phyloP scores from a whole-genome alignment of 352 stramenopile genomes.

The Globisporangium ultimum region DNA sequence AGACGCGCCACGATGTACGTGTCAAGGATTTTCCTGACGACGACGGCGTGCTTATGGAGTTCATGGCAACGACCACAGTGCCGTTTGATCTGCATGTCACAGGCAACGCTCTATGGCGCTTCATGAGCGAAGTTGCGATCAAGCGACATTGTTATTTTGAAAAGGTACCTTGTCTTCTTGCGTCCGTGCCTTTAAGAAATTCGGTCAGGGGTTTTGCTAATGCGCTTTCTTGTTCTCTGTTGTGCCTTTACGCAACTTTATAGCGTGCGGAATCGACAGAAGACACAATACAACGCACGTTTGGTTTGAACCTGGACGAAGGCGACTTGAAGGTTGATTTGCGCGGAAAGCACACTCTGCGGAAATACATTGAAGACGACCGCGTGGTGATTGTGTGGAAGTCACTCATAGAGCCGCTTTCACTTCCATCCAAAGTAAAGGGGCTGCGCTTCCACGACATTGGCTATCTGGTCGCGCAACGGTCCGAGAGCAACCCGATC shows the following conservation, averaged over 20 bases:
- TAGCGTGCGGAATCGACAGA: conserved; percentile 2
- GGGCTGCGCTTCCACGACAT: conserved; percentile 31
- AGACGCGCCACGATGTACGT: conserved; percentile 8
- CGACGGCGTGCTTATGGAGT: conserved; percentile 18
- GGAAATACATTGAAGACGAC: conserved; percentile 27
- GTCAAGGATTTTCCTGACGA: conserved; percentile 12
- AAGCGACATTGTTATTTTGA: conserved; percentile 19
- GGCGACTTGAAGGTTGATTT: conserved; percentile 26
- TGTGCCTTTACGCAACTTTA: too few species aligned
- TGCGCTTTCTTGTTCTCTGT: too few species aligned
- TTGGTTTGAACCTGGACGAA: conserved; percentile 9
- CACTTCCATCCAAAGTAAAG: conserved; percentile 29
- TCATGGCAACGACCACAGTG: conserved; percentile 12
- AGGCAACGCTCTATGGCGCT: conserved; percentile 17
- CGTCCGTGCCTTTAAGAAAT: not conserved
- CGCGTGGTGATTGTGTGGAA: conserved; percentile 42
- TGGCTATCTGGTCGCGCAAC: conserved; percentile 22
- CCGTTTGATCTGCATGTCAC: conserved; percentile 9
- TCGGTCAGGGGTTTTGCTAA: not conserved
- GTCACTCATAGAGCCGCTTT: conserved; percentile 34
- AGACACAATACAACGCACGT: conserved; percentile 3
- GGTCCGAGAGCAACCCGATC: not conserved
- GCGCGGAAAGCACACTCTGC: conserved; percentile 38
- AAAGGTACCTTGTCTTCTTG: conserved; percentile 1
- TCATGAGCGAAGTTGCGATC: conserved; percentile 14